These are phyloP conservation scores for Neurospora sp. DNA, from an alignment of 495 filamentous ascomycete species.

Conservation along the genomic window DNA sequence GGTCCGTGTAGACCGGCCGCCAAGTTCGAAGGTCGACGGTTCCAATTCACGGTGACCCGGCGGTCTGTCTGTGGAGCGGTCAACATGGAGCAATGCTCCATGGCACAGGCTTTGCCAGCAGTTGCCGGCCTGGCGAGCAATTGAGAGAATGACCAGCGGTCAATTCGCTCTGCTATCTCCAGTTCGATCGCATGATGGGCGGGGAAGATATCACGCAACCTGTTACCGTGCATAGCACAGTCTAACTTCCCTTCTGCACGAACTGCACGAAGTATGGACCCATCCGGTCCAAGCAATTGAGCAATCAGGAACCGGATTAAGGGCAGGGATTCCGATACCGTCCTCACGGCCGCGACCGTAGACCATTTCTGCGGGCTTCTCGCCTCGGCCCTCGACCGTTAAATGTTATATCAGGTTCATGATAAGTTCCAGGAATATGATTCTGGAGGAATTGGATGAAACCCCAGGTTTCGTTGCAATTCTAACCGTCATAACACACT, in stretches of 20 bases:
- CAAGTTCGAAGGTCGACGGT: background rate
- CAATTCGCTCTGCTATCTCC: background rate
- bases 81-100: background rate
- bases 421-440: background rate
- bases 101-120: background rate
- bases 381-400: background rate
- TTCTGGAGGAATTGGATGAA: background rate
- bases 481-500: background rate
- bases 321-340: background rate
- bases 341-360: background rate
- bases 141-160: background rate
- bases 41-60: background rate
- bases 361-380: background rate
- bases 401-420: background rate
- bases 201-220: background rate
- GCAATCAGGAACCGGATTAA: background rate
- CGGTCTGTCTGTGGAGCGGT: background rate
- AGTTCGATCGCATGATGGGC: background rate
- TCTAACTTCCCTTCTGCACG: background rate
- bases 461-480: background rate
- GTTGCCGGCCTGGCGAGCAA: background rate
- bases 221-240: background rate
- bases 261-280: background rate
- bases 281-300: background rate
- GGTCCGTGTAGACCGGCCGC: background rate